Conservation (phyloP, 78 protist genomes). For the Pelomyxa schiedti region DNA sequence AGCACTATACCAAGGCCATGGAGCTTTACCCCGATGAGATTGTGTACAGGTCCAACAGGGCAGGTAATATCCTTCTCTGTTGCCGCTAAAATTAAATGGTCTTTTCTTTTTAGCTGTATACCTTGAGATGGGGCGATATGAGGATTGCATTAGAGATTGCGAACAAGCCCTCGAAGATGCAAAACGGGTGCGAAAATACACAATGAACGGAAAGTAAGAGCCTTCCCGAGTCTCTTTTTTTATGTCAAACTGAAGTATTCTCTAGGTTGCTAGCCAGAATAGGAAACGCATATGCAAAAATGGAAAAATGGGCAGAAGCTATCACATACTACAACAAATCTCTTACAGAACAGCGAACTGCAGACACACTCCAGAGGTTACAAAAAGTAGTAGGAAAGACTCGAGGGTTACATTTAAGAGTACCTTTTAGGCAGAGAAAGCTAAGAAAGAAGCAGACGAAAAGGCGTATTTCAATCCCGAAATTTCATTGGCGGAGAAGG, state of each 20-base stretch:
- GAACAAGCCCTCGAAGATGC: conserved; percentile 50
- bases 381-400: background rate
- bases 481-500: conserved; percentile 37
- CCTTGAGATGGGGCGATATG: conserved; percentile 43
- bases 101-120: no score
- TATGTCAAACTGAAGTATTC: no score
- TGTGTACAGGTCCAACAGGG: conserved; percentile 46
- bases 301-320: conserved; percentile 38
- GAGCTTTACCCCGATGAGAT: conserved; percentile 40
- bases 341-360: conserved; percentile 52
- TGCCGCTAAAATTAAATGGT: background rate
- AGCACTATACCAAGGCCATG: conserved; percentile 43
- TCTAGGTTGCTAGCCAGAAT: conserved; percentile 45
- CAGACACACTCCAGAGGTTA: conserved; percentile 32
- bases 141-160: conserved; percentile 29
- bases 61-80: no score
- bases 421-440: conserved; percentile 57
- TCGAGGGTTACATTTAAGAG: background rate
- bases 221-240: background rate
- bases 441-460: conserved; percentile 22
- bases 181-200: conserved; percentile 45
- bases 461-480: conserved; percentile 58
- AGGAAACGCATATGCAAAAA: conserved; percentile 45
- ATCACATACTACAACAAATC: conserved; percentile 38
- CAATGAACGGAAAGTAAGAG: background rate